Evolutionary conservation across 2,329 filamentous ascomycete genomes (phyloP), one percentile per base, ranked within the genome.

Genomic region (Colletotrichum siamense): DNA sequence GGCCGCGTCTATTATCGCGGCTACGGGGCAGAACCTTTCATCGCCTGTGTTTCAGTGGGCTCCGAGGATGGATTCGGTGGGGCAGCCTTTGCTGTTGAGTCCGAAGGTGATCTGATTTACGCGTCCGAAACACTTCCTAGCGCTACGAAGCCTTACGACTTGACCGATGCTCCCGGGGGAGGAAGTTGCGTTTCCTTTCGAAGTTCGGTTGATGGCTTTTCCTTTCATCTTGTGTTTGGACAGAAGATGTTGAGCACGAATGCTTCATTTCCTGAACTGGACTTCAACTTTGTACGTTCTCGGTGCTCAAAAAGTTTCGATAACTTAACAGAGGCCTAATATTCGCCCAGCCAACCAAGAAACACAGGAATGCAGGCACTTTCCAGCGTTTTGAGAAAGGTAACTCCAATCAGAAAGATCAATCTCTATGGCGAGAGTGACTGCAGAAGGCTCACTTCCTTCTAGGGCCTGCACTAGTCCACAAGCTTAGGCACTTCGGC

Each of bases 1-100:
- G 83, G 87, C 62, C 86, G 84, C 73, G 89, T 90, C 36, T 94
- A 90, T 85, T 92, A 89, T 81, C 88, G 90, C 49, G 92, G 92
- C 22, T 93, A 92, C 79, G 91, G 92, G 13, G 83, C 84, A 9
- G 91, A 93, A 78, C 91, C 91, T 13, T 93, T 91, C 81, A 84
- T 92, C 4, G 86, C 93, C 61, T 91, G 90, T 77, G 88, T 90
- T 63, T 86, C 87, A 75, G 84, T 85, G 64, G 87, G 88, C 3
- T 80, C 83, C 68, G 82, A 87, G 80, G 84, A 89, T 73, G 84
- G 86, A 71, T 94, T 93, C 79, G 86, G 88, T 9, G 92, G 92
- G 4, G 87, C 88, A 0, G 90, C 87, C 2, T 93, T 91, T 77
- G 89, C 88, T 39, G 92, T 93, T 7, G 89, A 90, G 77, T 88